Evolutionary conservation across 352 stramenopile genomes (phyloP).

Genomic region (Globisporangium recalcitrans): DNA sequence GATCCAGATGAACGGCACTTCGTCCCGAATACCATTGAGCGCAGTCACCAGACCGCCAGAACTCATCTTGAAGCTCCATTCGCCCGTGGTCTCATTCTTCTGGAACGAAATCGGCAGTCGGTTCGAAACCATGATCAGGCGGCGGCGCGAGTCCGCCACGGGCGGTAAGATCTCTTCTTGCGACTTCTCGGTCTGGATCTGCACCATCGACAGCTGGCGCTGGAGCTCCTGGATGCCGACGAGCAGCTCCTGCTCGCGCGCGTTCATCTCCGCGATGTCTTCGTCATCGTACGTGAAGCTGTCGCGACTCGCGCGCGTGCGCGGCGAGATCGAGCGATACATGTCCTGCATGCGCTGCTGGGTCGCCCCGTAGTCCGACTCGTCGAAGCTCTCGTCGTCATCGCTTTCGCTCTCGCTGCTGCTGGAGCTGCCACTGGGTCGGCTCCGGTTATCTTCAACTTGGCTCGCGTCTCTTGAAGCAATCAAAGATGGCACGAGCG

Average conservation of each 20-base stretch:
- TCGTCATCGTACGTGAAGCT: constrained; percentile 51
- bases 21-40: constrained; percentile 82
- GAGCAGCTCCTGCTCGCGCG: constrained; percentile 82
- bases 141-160: constrained; percentile 51
- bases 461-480: constrained; percentile 7
- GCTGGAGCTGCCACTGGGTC: neutral
- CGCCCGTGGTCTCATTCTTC: constrained; percentile 78
- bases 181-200: constrained; percentile 77
- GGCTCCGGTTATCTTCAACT: constrained; percentile 11
- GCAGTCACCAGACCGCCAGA: constrained; percentile 85
- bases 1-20: constrained; percentile 90
- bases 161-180: constrained; percentile 67
- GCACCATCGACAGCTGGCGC: constrained; percentile 81
- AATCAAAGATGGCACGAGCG: neutral
- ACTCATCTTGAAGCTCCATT: constrained; percentile 87
- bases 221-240: constrained; percentile 91
- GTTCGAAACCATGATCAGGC: constrained; percentile 90
- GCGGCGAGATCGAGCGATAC: constrained; percentile 24
- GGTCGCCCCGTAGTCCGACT: constrained; percentile 2
- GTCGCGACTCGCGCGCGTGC: constrained; percentile 13
- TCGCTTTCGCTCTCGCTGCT: neutral
- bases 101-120: constrained; percentile 87
- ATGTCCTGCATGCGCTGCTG: constrained; percentile 25
- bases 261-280: constrained; percentile 70
- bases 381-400: constrained; percentile 18